phyloP scores from a whole-genome alignment of 1,139 yeast genomes.

The Candida smagusa region DNA sequence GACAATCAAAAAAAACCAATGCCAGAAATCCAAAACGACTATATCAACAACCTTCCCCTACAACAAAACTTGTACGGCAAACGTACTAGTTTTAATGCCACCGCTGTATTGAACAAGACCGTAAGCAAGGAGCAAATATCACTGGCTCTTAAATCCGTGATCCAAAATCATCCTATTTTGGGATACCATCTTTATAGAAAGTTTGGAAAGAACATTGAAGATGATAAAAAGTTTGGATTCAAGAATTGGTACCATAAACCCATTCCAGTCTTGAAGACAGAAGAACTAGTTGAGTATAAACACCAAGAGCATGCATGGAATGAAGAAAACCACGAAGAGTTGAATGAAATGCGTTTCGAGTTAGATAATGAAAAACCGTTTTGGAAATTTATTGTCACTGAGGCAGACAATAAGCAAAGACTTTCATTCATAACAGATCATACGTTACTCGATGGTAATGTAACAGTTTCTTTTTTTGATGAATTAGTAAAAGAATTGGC shows the following conservation, averaged over 20 bases:
- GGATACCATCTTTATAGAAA: constrained; percentile 18
- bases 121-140: constrained; percentile 22
- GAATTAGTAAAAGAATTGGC: constrained; percentile 22
- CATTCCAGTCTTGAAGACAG: constrained; percentile 18
- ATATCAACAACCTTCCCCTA: constrained; percentile 6
- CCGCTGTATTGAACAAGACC: constrained; percentile 20
- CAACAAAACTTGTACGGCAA: constrained; percentile 21
- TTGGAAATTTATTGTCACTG: constrained; percentile 26
- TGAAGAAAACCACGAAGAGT: not conserved
- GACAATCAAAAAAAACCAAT: not conserved
- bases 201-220: constrained; percentile 6
- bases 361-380: constrained; percentile 21
- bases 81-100: constrained; percentile 30
- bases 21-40: not conserved
- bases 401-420: constrained; percentile 14
- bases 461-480: constrained; percentile 31
- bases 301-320: constrained; percentile 4
- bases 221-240: constrained; percentile 9
- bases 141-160: constrained; percentile 20
- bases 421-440: constrained; percentile 34
- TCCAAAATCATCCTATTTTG: constrained; percentile 22
- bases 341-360: constrained; percentile 17
- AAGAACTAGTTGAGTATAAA: constrained; percentile 21
- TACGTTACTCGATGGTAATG: constrained; percentile 32
- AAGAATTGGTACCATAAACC: constrained; percentile 18